Evolutionary conservation across 2,329 filamentous ascomycete species (phyloP), one percentile per base, ranked within the genome.

Genomic region (Fusarium phyllophilum): DNA sequence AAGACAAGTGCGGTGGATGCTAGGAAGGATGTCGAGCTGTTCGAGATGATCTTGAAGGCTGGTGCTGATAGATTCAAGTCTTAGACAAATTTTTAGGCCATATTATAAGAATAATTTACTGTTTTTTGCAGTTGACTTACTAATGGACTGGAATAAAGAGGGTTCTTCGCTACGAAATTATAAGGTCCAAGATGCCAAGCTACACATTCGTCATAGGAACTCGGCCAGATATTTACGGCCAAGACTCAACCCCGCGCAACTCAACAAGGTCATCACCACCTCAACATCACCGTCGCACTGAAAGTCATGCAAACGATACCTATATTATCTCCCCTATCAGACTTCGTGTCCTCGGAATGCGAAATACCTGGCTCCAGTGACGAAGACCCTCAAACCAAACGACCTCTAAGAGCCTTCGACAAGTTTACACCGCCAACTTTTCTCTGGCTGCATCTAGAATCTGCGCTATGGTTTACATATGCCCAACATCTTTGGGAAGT

Each of bases 1-100:
- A 83, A 82, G 62, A 82, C 81, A 4, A 77, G 69, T 2, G 73
- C 75, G 4, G 52, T 45, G 10, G 81, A 83, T 60, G 78, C 80
- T 6, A 66, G 73, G 39, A 62, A 80, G 5, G 81, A 83, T 22
- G 55, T 82, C 12, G 78, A 81, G 42, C 52, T 82, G 3, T 82
- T 76, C 26, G 17, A 6, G 6, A 73, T 73, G 66, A 59, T 59
- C 17, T 24, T 59, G 22, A 22, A 12, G 22, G 56, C 56, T 15
- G 56, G 33, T 3, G 42, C 42, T 20, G 42, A 38, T 22, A 38
- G 42, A 5, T 59, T 51, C 9, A 59, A 9, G 15, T 29, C 22
- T 33, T 34, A 34, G 29, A 20, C 31, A 8, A 15, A 8, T 1
- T n/a, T 17, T 17, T 9, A 6, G 7, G 9, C 29, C 5, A 0